Percentiles rank a stretch among this genome's conserved stretches.
phyloP scores from a whole-genome alignment of 2,329 filamentous ascomycete genomes.

The Colletotrichum scovillei region DNA sequence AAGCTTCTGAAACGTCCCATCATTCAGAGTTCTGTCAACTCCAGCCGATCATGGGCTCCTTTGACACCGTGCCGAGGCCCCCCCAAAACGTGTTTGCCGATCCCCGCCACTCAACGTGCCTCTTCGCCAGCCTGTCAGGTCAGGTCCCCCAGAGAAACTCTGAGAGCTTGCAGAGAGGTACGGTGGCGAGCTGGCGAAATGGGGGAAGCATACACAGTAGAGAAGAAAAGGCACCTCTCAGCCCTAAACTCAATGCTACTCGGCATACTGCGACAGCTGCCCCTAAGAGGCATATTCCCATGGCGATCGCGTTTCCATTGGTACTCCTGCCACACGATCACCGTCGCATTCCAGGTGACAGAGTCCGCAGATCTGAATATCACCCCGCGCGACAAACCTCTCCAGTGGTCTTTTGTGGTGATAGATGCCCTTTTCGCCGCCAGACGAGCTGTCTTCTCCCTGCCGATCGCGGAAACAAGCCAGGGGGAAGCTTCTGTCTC shows the following conservation, averaged over 20 bases:
- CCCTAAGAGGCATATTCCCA: neutral
- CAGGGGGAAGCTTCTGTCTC: neutral
- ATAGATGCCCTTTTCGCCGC: neutral
- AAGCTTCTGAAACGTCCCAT: constrained; percentile 14
- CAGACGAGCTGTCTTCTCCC: neutral
- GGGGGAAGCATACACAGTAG: neutral
- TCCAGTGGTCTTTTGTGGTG: neutral
- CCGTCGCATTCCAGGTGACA: constrained; percentile 2
- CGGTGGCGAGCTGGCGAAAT: neutral
- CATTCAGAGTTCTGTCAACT: neutral
- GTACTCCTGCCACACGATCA: neutral
- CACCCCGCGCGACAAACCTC: neutral
- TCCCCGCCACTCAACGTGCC: neutral
- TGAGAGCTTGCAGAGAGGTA: neutral
- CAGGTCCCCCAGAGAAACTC: neutral
- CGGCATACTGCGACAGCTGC: neutral
- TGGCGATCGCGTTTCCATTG: neutral
- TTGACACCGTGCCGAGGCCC: neutral
- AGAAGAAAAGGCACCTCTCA: neutral
- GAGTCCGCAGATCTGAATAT: constrained; percentile 6
- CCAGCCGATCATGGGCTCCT: neutral
- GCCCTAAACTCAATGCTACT: neutral
- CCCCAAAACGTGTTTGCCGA: neutral
- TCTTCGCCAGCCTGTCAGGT: neutral
- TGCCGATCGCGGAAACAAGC: constrained; percentile 6